Conservation (phyloP, 768 basidiomycete species). For the Ramaria sp. region DNA sequence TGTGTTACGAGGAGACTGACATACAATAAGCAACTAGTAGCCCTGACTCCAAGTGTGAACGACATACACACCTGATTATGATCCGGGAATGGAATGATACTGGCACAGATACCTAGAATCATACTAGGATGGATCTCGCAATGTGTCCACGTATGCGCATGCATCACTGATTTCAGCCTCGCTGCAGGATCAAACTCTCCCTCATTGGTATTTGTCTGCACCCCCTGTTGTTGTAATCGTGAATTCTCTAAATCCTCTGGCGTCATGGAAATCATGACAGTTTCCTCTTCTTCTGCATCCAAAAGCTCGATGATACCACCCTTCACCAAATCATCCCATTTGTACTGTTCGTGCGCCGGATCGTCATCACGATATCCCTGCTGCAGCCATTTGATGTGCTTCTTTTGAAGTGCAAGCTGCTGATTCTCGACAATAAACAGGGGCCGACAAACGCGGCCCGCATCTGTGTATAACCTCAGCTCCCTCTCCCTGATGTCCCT, state of each 20-base stretch:
- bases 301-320: slow-evolving; percentile 86
- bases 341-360: slow-evolving; percentile 28
- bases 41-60: not conserved
- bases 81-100: slow-evolving; percentile 99
- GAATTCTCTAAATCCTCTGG: slow-evolving; percentile 90
- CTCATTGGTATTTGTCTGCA: slow-evolving; percentile 49
- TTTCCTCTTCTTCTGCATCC: slow-evolving; percentile 99
- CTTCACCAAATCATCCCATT: slow-evolving; percentile 79
- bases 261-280: slow-evolving; percentile 99
- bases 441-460: slow-evolving; percentile 93
- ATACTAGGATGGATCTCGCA: slow-evolving; percentile 99
- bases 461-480: slow-evolving; percentile 88
- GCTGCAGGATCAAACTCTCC: slow-evolving; percentile 78
- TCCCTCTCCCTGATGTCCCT: slow-evolving; percentile 96
- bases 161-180: slow-evolving; percentile 74
- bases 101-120: slow-evolving; percentile 97
- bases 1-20: slow-evolving; percentile 95
- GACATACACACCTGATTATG: slow-evolving; percentile 78
- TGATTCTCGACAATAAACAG: slow-evolving; percentile 95
- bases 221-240: slow-evolving; percentile 48
- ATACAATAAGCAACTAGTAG: not conserved
- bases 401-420: slow-evolving; percentile 71
- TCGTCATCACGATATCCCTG: slow-evolving; percentile 45
- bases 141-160: slow-evolving; percentile 92
- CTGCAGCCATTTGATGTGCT: slow-evolving; percentile 66